phyloP scores from a whole-genome alignment of 495 filamentous ascomycete genomes.

The Annulohypoxylon maeteangense region DNA sequence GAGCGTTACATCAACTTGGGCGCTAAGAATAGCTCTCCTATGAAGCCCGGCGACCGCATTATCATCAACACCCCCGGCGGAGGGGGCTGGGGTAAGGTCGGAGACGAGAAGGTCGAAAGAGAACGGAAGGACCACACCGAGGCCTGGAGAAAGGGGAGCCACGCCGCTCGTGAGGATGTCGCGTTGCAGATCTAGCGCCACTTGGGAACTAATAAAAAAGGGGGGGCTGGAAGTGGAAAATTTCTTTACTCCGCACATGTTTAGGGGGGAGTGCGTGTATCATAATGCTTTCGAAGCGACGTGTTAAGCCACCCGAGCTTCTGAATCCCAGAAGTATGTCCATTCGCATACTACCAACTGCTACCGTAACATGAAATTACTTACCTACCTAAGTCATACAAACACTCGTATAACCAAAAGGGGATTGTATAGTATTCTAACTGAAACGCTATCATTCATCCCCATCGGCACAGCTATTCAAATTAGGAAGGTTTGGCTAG shows the following conservation, averaged over 20 bases:
- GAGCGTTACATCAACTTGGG: conserved; percentile 84
- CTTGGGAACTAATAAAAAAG: not conserved
- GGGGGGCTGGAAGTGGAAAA: not conserved
- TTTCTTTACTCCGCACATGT: not conserved
- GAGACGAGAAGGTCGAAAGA: conserved; percentile 60
- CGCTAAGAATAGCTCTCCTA: conserved; percentile 91
- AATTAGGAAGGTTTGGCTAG: conserved; percentile 21
- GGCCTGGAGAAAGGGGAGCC: conserved; percentile 69
- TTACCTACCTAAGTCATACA: not conserved
- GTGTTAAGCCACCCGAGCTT: not conserved
- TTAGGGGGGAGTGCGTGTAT: conserved; percentile 17
- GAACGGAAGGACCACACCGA: conserved; percentile 63
- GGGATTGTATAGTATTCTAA: not conserved
- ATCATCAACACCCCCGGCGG: conserved; percentile 76
- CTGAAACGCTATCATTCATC: conserved; percentile 21
- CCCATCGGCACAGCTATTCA: conserved; percentile 16
- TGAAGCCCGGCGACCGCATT: conserved; percentile 87
- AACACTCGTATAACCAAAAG: conserved; percentile 1
- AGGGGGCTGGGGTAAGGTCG: conserved; percentile 75
- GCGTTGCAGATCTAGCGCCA: conserved; percentile 59
- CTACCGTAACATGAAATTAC: conserved; percentile 12
- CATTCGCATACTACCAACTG: not conserved
- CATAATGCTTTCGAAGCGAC: not conserved
- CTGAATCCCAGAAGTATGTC: not conserved
- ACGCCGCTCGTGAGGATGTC: conserved; percentile 64